Base-by-base conservation (phyloP, 805 yeast genomes). In the Candida namnaoensis region DNA sequence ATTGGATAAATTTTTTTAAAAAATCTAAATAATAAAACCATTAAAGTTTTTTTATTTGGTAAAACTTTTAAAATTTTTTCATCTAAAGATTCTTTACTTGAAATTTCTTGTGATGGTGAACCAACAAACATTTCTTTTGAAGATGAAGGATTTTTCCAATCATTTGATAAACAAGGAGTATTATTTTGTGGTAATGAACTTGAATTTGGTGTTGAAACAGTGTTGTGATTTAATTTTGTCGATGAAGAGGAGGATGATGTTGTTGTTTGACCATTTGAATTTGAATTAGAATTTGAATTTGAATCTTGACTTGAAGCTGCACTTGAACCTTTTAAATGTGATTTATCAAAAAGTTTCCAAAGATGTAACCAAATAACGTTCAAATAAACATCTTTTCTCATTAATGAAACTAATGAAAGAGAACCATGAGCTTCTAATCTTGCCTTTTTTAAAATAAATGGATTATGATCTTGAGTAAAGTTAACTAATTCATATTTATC, bases 371-470 rank as follows among this genome's bases (percentile, higher is more conserved):
- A 65, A n/a, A 66, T 45, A 3, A 64, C 57, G 14, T 52, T 49
- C 43, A 65, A 36, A 50, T 59, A 60, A 37, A 59, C 61, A 55
- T 78, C 84, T 46, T 66, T 74, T 41, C 66, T 65, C 41, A 76
- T 55, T 25, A 72, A 43, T 0, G 81, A 57, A 5, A 70, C 47
- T 70, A 78, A 71, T 1, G 79, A 56, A 32, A 75, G 62, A 0
- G 82, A 77, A 1, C 82, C 83, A 54, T 66, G 70, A 48, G 69
- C 68, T 44, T 65, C 64, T 30, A 69, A 56, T 36, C 75, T 56
- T 4, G 68, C 58, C 38, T 63, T 67, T 26, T 62, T 63, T 14
- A 65, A 45, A 40, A 66, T 56, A 41, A 74, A 61, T 0, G 82
- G 71, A 4, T 66, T 47, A 47, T 64, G 64, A 2, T 72, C 73